Evolutionary conservation across 768 basidiomycete genomes (phyloP), one percentile per base, ranked within the genome.

Genomic region (Rhodocollybia butyracea): DNA sequence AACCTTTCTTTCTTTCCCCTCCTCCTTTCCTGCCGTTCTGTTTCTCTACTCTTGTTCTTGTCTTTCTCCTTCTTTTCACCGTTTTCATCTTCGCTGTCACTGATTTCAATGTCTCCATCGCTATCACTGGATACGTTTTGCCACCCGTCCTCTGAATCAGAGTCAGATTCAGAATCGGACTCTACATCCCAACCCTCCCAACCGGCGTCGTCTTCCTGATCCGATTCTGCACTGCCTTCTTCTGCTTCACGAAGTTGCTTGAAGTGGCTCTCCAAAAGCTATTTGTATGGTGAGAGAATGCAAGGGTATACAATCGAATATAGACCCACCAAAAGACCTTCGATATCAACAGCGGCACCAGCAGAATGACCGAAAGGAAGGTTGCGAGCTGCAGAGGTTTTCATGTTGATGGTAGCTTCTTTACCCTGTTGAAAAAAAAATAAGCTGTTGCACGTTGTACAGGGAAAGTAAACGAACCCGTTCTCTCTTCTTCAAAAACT

Each of bases 171-270:
- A 0, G 81, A 80, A 56, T 87, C 86, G 1, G 88, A 87, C 61
- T 89, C 91, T 30, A 89, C 79, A 27, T 94, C 89, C 95, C 95
- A 98, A 40, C 86, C 85, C 15, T 91, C 77, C 94, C 94, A 96
- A 31, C 80, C 90, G 2, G 76, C 79, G 50, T 84, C 86, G 48
- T 86, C 82, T 48, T 81, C 77, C 5, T 80, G 78, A 26, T 13
- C 48, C 11, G 22, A 34, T 24, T 50, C 48, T 13, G 48, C 48
- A 8, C 74, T 78, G 3, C 73, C 74, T n/a, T 76, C 80, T 7
- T 78, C 80, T 62, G 89, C 91, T 55, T 85, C 82, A 17, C 84
- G 83, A 26, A 88, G 73, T 61, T 83, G 79, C 57, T 84, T 79
- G 45, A 96, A 71, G 68, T 98, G 93, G 58, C 91, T 88, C 70